Evolutionary conservation across 2,329 filamentous ascomycete species (phyloP), one percentile per base, ranked within the genome.

Genomic region (Colletotrichum scovillei): DNA sequence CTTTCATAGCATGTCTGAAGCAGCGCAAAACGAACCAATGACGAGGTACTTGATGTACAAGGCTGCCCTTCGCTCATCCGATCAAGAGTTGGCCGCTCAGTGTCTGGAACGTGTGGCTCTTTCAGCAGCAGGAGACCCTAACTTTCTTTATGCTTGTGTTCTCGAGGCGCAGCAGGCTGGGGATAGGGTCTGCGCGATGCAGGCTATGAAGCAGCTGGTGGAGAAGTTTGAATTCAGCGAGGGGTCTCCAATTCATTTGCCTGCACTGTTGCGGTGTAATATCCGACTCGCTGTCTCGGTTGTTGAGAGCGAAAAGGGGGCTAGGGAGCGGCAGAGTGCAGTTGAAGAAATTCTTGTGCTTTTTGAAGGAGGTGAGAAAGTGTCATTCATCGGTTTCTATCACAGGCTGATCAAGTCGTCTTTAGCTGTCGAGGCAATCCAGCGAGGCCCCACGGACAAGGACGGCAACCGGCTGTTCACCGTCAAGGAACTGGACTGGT

Each of bases 31-130:
- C 59, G 91, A 94, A 11, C 87, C 91, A 0, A 86, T 92, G 77
- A 94, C 93, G 3, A 86, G 89, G 46, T 97, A 94, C 78, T 81
- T 97, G 30, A 89, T 94, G 83, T 97, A 94, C 81, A 95, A 93
- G 78, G 86, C 92, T 22, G 90, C 93, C 0, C 81, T 97, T 2
- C 86, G 89, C 59, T 86, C 83, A 22, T 86, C 86, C 72, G 89
- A 95, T 76, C 79, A 82, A 49, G 87, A 90, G 1, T 79, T 88
- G 79, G 92, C 92, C n/a, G 81, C 85, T 24, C 86, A 91, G 58
- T 94, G 92, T 78, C 87, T 97, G 2, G 84, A 90, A 30, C 80
- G 83, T 2, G 83, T 98, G 30, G 88, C 87, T 68, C 85, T 85
- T n/a, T 80, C 84, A 7, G 85, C 86, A 0, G 80, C 84, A 0